phyloP scores from a whole-genome alignment of 495 filamentous ascomycete genomes.

The Xylaria acuta region DNA sequence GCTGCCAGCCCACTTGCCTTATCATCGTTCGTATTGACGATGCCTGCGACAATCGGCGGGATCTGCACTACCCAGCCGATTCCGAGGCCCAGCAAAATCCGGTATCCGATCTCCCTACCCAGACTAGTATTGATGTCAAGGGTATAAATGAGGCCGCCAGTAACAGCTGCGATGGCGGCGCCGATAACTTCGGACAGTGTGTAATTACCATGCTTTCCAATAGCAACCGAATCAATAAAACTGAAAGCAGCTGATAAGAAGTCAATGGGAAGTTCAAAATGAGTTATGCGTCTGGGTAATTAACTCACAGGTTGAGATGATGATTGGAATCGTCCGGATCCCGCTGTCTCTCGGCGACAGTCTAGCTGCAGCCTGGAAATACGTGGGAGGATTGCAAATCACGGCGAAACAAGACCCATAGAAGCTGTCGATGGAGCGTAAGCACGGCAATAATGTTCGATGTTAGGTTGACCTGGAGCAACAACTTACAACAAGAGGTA shows the following conservation, averaged over 20 bases:
- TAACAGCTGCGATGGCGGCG: conserved; percentile 61
- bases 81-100: conserved; percentile 64
- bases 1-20: conserved; percentile 14
- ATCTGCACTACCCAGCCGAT: conserved; percentile 55
- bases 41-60: conserved; percentile 55
- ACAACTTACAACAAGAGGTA: conserved; percentile 48
- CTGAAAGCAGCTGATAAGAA: background rate
- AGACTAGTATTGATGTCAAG: conserved; percentile 42
- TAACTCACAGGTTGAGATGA: conserved; percentile 55
- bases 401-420: conserved; percentile 37
- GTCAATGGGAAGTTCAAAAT: no score
- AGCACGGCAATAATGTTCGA: background rate
- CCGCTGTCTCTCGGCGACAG: conserved; percentile 66
- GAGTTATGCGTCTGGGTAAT: no score
- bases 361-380: conserved; percentile 78
- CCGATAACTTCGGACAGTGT: conserved; percentile 66
- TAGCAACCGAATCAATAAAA: conserved; percentile 58
- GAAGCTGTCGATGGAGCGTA: conserved; percentile 33
- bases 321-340: conserved; percentile 68
- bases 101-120: conserved; percentile 63
- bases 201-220: conserved; percentile 66
- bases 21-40: conserved; percentile 15
- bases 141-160: conserved; percentile 67
- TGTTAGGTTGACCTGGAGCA: background rate
- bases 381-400: conserved; percentile 70